phyloP scores from a whole-genome alignment of 306 rosid species.

The Ochetophila trinervis region DNA sequence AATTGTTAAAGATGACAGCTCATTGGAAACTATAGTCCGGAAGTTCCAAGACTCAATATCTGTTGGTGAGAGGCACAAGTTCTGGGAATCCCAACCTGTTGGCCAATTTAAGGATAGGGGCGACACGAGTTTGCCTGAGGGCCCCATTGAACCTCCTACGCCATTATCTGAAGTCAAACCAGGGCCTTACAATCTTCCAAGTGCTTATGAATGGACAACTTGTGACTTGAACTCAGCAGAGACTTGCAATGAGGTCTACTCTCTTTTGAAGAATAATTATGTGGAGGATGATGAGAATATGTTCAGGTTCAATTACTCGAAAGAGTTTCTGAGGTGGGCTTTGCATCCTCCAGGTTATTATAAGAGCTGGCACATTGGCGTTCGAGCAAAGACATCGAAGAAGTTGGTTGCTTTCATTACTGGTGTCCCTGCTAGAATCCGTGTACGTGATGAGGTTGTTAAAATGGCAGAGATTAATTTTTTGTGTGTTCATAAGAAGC shows the following conservation, averaged over 20 bases:
- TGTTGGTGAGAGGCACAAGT: conserved; percentile 58
- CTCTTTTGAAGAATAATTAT: conserved; percentile 74
- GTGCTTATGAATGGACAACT: conserved; percentile 79
- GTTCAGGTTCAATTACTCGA: conserved; percentile 90
- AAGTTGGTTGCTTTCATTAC: conserved; percentile 93
- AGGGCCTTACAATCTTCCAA: conserved; percentile 92
- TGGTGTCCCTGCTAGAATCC: conserved; percentile 85
- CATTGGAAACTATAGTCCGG: conserved; percentile 50
- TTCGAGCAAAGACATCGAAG: conserved; percentile 76
- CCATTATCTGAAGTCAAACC: conserved; percentile 79
- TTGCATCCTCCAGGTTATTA: conserved; percentile 86
- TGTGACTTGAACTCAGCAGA: conserved; percentile 71
- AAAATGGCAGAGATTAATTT: conserved; percentile 92
- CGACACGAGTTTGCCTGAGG: conserved; percentile 65
- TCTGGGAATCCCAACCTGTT: conserved; percentile 98
- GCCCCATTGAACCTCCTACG: conserved; percentile 73
- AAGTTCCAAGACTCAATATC: conserved; percentile 78
- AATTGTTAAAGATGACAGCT: conserved; percentile 33
- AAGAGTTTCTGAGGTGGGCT: conserved; percentile 92
- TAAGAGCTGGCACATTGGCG: conserved; percentile 89
- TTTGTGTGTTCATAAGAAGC: conserved; percentile 92
- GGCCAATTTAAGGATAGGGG: conserved; percentile 89
- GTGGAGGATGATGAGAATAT: conserved; percentile 94
- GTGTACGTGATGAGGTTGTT: conserved; percentile 64
- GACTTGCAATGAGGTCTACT: conserved; percentile 70